Conservation (phyloP, 805 yeast genomes). For the Blastobotrys attinorum region DNA sequence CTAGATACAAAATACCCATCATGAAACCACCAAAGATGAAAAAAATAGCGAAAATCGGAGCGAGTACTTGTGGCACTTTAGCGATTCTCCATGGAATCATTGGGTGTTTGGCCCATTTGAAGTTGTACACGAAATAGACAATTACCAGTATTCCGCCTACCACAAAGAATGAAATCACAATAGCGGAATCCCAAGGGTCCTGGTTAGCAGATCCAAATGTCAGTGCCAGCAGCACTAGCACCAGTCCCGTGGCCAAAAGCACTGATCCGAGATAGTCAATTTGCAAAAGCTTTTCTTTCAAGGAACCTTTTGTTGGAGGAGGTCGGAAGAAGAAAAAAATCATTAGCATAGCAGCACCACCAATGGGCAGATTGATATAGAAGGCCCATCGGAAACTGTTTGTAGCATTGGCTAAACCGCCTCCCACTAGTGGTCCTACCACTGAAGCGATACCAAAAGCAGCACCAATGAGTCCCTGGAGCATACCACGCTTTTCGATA, state of each 20-base stretch:
- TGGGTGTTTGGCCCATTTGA: conserved; percentile 32
- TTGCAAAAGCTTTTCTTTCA: conserved; percentile 31
- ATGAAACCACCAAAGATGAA: conserved; percentile 42
- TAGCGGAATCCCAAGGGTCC: conserved; percentile 11
- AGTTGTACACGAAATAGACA: conserved; percentile 29
- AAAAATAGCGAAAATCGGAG: conserved; percentile 32
- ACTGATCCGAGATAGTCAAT: conserved; percentile 46
- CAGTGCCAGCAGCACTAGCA: conserved; percentile 8
- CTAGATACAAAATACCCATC: conserved; percentile 38
- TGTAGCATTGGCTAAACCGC: conserved; percentile 42
- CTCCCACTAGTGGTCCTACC: conserved; percentile 58
- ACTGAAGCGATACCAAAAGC: conserved; percentile 24
- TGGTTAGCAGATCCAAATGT: conserved; percentile 9
- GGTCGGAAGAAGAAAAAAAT: conserved; percentile 40
- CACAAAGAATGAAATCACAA: conserved; percentile 8
- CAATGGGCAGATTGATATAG: conserved; percentile 59
- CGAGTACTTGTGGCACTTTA: conserved; percentile 7
- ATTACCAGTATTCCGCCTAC: conserved; percentile 37
- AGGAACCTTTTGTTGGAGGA: conserved; percentile 35
- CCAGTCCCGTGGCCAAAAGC: conserved; percentile 26
- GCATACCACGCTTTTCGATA: conserved; percentile 25
- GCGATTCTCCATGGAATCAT: conserved; percentile 23
- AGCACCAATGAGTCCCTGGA: conserved; percentile 20
- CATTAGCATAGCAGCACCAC: conserved; percentile 40
- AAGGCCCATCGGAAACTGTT: conserved; percentile 73